Conservation (phyloP, 2,329 filamentous ascomycete species). For the Zalaria sp. region DNA sequence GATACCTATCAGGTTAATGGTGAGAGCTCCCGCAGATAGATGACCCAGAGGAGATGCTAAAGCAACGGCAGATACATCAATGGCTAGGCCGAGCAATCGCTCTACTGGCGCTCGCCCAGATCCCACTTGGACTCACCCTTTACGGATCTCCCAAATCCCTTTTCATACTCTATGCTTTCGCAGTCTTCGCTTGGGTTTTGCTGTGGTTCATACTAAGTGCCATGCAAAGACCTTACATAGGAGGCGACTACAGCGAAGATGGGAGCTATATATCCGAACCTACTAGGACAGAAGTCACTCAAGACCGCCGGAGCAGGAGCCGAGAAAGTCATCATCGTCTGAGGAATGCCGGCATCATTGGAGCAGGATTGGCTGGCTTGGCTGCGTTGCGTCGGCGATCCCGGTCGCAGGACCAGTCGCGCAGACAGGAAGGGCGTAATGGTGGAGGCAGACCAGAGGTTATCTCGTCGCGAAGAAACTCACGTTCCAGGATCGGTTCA, state of each 20-base stretch:
- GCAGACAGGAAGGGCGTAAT: slow-evolving; percentile 17
- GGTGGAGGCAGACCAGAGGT: slow-evolving; percentile 13
- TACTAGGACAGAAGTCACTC: slow-evolving; percentile 4
- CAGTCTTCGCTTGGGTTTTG: slow-evolving; percentile 25
- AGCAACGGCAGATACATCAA: slow-evolving; percentile 51
- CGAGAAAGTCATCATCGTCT: slow-evolving; percentile 4
- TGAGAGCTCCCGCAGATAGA: slow-evolving; percentile 13
- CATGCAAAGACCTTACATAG: slow-evolving; percentile 22
- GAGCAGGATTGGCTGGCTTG: slow-evolving; percentile 41
- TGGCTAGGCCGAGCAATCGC: slow-evolving; percentile 72
- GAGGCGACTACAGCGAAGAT: slow-evolving; percentile 12
- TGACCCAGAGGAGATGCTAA: background rate
- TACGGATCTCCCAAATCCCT: slow-evolving; percentile 79
- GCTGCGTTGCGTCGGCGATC: slow-evolving; percentile 28
- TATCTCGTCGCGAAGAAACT: slow-evolving; percentile 1
- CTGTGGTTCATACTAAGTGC: slow-evolving; percentile 6
- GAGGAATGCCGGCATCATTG: slow-evolving; percentile 12
- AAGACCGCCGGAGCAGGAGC: slow-evolving; percentile 6
- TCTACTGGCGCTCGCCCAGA: slow-evolving; percentile 70
- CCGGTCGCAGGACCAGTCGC: background rate
- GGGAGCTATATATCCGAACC: slow-evolving; percentile 7
- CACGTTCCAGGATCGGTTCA: slow-evolving; percentile 5
- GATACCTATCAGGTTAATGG: slow-evolving; percentile 44
- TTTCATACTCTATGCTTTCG: slow-evolving; percentile 77
- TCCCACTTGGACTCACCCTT: slow-evolving; percentile 76